These are phyloP conservation scores for Asterionellopsis glacialis DNA, from an alignment of 108 stramenopile species.

Conservation along the genomic window DNA sequence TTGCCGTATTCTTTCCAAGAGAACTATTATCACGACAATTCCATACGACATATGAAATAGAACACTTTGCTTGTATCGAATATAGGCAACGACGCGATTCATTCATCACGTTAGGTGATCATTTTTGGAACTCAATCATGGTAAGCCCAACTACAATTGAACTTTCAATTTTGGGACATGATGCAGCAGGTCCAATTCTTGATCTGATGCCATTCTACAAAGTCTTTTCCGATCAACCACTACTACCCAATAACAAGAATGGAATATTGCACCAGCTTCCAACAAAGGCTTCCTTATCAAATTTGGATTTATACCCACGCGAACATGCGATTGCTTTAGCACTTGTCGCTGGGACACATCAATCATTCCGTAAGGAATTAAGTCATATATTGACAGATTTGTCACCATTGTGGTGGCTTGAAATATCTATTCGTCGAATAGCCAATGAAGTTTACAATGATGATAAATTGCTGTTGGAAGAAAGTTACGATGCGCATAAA, in stretches of 20 bases:
- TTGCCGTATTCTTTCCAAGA: constrained; percentile 11
- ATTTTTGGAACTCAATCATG: background rate
- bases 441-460: constrained; percentile 1
- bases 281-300: background rate
- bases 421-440: background rate
- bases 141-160: background rate
- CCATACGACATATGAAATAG: constrained; percentile 9
- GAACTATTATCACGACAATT: constrained; percentile 20
- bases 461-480: constrained; percentile 13
- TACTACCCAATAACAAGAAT: background rate
- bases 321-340: background rate
- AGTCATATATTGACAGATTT: background rate
- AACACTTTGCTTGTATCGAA: constrained; percentile 6
- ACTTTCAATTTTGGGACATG: background rate
- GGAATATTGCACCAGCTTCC: background rate
- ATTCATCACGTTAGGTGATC: background rate
- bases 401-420: background rate
- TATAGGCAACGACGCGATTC: constrained; percentile 6
- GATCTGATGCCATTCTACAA: constrained; percentile 1
- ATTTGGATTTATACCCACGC: background rate
- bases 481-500: constrained; percentile 1
- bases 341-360: background rate
- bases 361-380: background rate
- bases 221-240: background rate
- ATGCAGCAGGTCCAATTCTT: constrained; percentile 13